Evolutionary conservation across 2,329 filamentous ascomycete species (phyloP).

Genomic region (Ciborinia camelliae): DNA sequence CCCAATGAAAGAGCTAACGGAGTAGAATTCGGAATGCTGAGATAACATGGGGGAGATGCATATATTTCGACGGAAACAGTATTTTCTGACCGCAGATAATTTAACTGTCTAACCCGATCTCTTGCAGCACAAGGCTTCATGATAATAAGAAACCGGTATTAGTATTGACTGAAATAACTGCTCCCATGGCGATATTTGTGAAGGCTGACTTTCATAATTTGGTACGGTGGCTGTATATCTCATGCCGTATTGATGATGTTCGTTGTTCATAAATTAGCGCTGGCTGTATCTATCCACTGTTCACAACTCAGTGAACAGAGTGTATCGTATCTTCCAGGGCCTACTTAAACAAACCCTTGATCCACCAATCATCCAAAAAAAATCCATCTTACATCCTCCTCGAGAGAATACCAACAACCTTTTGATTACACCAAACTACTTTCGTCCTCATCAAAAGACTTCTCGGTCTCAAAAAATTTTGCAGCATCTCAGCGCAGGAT

Average conservation of each 20-base stretch:
- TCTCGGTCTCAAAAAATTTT: background rate
- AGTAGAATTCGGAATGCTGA: no score
- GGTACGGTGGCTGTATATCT: background rate
- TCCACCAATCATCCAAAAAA: background rate
- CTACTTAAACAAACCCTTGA: background rate
- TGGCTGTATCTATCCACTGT: background rate
- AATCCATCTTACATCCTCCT: background rate
- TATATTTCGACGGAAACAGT: no score
- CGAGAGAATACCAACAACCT: background rate
- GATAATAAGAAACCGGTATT: no score
- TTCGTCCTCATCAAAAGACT: no score
- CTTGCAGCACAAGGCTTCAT: no score
- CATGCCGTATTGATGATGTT: background rate
- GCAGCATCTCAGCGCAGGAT: background rate
- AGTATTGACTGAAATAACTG: no score
- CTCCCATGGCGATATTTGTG: no score
- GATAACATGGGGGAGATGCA: background rate
- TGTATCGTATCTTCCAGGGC: background rate
- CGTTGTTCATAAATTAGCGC: background rate
- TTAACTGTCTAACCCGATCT: no score
- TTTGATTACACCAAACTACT: background rate
- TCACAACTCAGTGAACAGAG: accelerated
- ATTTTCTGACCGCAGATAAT: no score
- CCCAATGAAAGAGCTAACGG: no score
- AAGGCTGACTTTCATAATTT: background rate